Evolutionary conservation across 805 yeast genomes (phyloP).

Genomic region (Cyberlindnera euphorbiiphila): DNA sequence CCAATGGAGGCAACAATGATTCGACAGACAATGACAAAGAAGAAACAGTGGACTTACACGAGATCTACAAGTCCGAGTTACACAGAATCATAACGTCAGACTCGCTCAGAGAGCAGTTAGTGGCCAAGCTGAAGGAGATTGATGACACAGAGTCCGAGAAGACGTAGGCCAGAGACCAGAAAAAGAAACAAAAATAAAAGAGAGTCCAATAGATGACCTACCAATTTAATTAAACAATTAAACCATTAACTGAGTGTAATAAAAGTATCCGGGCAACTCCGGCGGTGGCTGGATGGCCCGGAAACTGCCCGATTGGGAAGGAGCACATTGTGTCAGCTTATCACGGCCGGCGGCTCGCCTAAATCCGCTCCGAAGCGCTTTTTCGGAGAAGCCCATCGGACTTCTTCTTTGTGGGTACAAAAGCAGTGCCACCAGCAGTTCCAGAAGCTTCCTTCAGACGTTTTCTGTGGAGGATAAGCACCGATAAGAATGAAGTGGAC

Average conservation of each 20-base stretch:
- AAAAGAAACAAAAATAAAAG: too few relatives aligned
- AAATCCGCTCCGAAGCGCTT: too few relatives aligned
- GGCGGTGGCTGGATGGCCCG: background rate
- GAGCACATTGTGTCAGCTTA: background rate
- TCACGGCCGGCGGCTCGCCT: constrained; percentile 8
- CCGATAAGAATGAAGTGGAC: constrained; percentile 1
- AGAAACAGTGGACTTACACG: constrained; percentile 9
- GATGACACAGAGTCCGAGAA: constrained; percentile 2
- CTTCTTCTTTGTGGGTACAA: too few relatives aligned
- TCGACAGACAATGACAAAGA: constrained; percentile 2
- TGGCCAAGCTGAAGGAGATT: constrained; percentile 9
- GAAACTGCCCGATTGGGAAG: constrained; percentile 8
- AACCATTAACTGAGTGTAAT: background rate
- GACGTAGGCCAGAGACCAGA: too few relatives aligned
- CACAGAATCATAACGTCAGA: constrained; percentile 15
- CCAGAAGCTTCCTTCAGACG: too few relatives aligned
- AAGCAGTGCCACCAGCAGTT: too few relatives aligned
- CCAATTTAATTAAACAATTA: too few relatives aligned
- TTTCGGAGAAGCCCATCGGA: too few relatives aligned
- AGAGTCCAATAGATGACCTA: too few relatives aligned
- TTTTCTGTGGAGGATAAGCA: background rate
- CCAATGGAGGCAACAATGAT: too few relatives aligned
- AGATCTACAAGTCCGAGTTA: constrained; percentile 22
- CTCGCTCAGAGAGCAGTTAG: constrained; percentile 11
- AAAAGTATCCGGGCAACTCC: constrained; percentile 11